Evolutionary conservation across 805 yeast genomes (phyloP).

Genomic region (Lipomyces chichibuensis): DNA sequence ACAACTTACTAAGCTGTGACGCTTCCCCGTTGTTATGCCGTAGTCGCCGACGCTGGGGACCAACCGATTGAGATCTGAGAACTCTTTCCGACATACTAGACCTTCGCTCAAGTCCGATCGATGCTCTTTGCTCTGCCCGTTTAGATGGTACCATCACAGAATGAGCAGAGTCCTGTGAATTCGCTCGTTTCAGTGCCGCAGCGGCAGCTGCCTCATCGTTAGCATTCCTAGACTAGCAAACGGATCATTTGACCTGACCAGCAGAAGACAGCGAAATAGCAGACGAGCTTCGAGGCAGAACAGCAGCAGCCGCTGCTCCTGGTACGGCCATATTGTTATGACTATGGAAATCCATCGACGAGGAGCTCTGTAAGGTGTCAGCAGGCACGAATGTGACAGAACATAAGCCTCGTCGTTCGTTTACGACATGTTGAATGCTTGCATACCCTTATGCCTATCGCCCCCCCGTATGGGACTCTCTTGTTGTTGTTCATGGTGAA

Average conservation of each 20-base stretch:
- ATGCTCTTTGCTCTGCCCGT: slow-evolving; percentile 13
- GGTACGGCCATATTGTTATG: slow-evolving; percentile 2
- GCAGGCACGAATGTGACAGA: background rate
- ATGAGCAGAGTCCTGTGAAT: slow-evolving; percentile 7
- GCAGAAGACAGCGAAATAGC: slow-evolving; percentile 29
- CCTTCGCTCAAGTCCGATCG: slow-evolving; percentile 15
- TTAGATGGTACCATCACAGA: slow-evolving; percentile 18
- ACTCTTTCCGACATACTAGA: slow-evolving; percentile 30
- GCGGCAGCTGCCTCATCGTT: slow-evolving; percentile 25
- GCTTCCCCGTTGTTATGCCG: background rate
- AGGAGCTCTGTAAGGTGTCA: slow-evolving; percentile 19
- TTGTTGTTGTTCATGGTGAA: background rate
- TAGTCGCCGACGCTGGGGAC: slow-evolving; percentile 2
- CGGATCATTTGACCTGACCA: slow-evolving; percentile 15
- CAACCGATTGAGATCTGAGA: slow-evolving; percentile 15
- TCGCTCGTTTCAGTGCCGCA: slow-evolving; percentile 28
- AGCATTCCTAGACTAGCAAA: slow-evolving; percentile 1
- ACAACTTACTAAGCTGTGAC: slow-evolving; percentile 5
- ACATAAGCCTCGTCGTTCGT: background rate
- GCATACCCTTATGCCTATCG: slow-evolving; percentile 21
- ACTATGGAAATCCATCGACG: slow-evolving; percentile 26
- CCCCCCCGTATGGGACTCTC: slow-evolving; percentile 20
- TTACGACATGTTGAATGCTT: background rate
- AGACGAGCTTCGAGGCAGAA: slow-evolving; percentile 25
- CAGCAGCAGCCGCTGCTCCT: slow-evolving; percentile 24